These are phyloP conservation scores for Pseudozyma sp. DNA, from an alignment of 1,284 basidiomycete species.

Conservation along the genomic window DNA sequence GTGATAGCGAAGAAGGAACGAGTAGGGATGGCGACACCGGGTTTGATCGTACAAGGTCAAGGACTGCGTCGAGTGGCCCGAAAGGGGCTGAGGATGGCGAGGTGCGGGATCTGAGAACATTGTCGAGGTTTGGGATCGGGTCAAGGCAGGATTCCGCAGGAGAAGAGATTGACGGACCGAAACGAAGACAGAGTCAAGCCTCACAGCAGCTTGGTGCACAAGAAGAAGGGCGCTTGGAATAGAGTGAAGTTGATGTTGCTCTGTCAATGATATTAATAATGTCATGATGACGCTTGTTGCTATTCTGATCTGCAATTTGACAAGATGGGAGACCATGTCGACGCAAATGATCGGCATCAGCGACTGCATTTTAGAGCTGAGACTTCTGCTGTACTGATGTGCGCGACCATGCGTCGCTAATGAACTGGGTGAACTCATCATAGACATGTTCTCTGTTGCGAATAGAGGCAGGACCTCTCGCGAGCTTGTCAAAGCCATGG, in stretches of 20 bases:
- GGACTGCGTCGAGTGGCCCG: background rate
- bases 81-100: background rate
- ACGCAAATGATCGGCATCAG: too few species aligned
- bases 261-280: background rate
- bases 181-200: constrained; percentile 9
- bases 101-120: too few species aligned
- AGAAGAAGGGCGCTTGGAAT: constrained; percentile 16
- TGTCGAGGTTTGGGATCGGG: background rate
- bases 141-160: background rate
- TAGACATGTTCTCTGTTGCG: constrained; percentile 41
- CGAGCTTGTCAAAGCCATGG: constrained; percentile 63
- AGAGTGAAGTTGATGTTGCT: background rate
- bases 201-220: constrained; percentile 27
- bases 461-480: constrained; percentile 35
- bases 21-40: background rate
- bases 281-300: background rate
- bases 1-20: background rate
- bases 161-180: background rate
- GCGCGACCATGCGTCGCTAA: constrained; percentile 60
- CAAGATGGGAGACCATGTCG: too few species aligned
- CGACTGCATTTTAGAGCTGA: constrained; percentile 1
- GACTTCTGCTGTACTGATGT: constrained; percentile 7
- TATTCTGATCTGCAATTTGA: too few species aligned
- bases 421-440: constrained; percentile 27
- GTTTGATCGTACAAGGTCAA: background rate